Evolutionary conservation across 2,329 filamentous ascomycete genomes (phyloP).

Genomic region (Aureobasidium lini): DNA sequence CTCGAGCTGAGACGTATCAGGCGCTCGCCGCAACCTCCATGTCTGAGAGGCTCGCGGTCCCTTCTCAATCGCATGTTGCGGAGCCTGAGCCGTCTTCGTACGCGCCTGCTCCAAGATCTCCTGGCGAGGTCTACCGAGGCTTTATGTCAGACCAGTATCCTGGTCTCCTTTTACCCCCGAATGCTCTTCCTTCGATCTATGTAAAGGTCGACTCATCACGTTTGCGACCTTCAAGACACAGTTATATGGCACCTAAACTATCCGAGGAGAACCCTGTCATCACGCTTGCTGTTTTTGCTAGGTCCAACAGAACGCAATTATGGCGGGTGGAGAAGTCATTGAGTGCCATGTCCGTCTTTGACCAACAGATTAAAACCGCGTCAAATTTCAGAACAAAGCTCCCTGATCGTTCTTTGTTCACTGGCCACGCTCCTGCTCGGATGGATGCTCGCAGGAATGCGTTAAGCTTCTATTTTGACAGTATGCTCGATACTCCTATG

Average conservation of each 20-base stretch:
- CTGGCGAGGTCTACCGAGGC: slow-evolving; percentile 60
- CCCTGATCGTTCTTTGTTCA: slow-evolving; percentile 81
- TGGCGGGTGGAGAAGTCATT: slow-evolving; percentile 96
- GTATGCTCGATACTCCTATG: slow-evolving; percentile 73
- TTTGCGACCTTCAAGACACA: slow-evolving; percentile 85
- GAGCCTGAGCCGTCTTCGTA: neutral
- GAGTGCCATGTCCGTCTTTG: slow-evolving; percentile 69
- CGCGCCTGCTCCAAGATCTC: slow-evolving; percentile 15
- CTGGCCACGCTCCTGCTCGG: slow-evolving; percentile 85
- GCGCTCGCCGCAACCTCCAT: slow-evolving; percentile 19
- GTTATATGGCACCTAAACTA: slow-evolving; percentile 69
- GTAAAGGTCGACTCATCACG: slow-evolving; percentile 87
- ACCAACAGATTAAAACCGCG: slow-evolving; percentile 70
- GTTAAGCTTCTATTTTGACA: slow-evolving; percentile 78
- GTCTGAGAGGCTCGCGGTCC: slow-evolving; percentile 20
- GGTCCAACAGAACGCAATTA: slow-evolving; percentile 67
- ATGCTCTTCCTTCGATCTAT: slow-evolving; percentile 77
- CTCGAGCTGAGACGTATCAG: slow-evolving; percentile 31
- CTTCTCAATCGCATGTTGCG: neutral
- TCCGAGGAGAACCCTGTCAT: slow-evolving; percentile 91
- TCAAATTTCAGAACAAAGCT: slow-evolving; percentile 65
- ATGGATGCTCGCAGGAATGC: slow-evolving; percentile 78
- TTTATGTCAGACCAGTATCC: slow-evolving; percentile 81
- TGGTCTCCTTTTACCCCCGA: slow-evolving; percentile 75
- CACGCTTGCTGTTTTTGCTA: slow-evolving; percentile 75